phyloP scores from a whole-genome alignment of 257 asterid genomes.

The Capsicum rhomboideum region DNA sequence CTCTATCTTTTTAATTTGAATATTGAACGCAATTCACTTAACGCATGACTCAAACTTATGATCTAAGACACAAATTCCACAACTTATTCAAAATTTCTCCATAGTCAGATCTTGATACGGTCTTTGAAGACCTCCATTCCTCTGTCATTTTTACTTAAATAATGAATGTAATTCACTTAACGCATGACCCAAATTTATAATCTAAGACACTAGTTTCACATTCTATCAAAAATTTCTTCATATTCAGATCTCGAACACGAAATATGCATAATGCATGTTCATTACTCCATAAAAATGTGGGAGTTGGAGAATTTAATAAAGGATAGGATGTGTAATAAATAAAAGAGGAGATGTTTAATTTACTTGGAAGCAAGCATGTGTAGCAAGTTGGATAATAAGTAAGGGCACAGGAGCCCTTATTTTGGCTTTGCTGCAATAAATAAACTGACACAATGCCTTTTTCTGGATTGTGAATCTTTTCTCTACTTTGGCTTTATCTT shows the following conservation, averaged over 20 bases:
- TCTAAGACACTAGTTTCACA: fast-evolving
- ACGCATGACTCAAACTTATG: too few species aligned
- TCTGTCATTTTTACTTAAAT: not conserved
- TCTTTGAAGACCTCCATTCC: fast-evolving
- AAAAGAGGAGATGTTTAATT: not conserved
- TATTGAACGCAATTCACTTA: too few species aligned
- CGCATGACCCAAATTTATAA: not conserved
- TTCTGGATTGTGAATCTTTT: not conserved
- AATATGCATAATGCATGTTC: not conserved
- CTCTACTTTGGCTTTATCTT: not conserved
- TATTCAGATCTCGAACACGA: not conserved
- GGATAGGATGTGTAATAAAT: not conserved
- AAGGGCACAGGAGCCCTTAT: not conserved
- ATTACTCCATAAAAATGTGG: not conserved
- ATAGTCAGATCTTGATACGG: too few species aligned
- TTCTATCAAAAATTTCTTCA: fast-evolving
- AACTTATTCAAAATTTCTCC: too few species aligned
- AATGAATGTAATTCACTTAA: fast-evolving
- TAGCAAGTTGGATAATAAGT: not conserved
- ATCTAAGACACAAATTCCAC: too few species aligned
- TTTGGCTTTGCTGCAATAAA: not conserved
- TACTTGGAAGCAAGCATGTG: not conserved
- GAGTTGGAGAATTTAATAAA: not conserved
- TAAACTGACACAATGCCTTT: slow-evolving; percentile 1
- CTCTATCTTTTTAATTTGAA: too few species aligned